Conservation (phyloP, 75 land plant species). For the Pinus taeda region DNA sequence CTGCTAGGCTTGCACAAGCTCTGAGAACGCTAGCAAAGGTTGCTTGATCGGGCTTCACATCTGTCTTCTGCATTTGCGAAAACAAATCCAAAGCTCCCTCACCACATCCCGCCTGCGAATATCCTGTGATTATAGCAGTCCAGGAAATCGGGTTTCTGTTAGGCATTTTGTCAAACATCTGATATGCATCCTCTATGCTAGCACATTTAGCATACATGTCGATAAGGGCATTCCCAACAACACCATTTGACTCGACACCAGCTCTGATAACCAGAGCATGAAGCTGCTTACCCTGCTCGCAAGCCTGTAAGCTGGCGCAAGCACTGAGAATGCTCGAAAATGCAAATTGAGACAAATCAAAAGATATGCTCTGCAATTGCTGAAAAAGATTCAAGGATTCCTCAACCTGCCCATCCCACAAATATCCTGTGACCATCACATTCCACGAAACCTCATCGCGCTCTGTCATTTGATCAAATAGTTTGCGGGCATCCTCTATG, state of each 20-base stretch:
- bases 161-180: slow-evolving; percentile 27
- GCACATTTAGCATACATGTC: slow-evolving; percentile 83
- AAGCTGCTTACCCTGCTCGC: slow-evolving; percentile 39
- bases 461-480: slow-evolving; percentile 51
- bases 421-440: slow-evolving; percentile 43
- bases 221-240: slow-evolving; percentile 47
- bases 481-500: slow-evolving; percentile 22
- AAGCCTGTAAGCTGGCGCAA: slow-evolving; percentile 24
- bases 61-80: slow-evolving; percentile 31
- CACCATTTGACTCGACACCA: slow-evolving; percentile 17
- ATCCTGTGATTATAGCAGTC: slow-evolving; percentile 69
- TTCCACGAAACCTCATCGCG: slow-evolving; percentile 61
- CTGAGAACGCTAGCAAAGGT: slow-evolving; percentile 52
- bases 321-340: slow-evolving; percentile 50
- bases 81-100: slow-evolving; percentile 54
- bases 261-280: slow-evolving; percentile 38
- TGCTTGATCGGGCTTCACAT: slow-evolving; percentile 34
- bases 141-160: slow-evolving; percentile 48
- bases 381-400: slow-evolving; percentile 42
- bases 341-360: slow-evolving; percentile 35
- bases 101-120: slow-evolving; percentile 29
- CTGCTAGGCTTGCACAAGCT: slow-evolving; percentile 55
- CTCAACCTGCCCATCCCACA: slow-evolving; percentile 33
- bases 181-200: slow-evolving; percentile 31
- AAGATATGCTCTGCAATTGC: slow-evolving; percentile 22